A percentile compares a stretch with the other conserved stretches of the same genome.
These are phyloP conservation scores for Ogataea thermomethanolica DNA, from an alignment of 805 yeast genomes.

Conservation along the genomic window DNA sequence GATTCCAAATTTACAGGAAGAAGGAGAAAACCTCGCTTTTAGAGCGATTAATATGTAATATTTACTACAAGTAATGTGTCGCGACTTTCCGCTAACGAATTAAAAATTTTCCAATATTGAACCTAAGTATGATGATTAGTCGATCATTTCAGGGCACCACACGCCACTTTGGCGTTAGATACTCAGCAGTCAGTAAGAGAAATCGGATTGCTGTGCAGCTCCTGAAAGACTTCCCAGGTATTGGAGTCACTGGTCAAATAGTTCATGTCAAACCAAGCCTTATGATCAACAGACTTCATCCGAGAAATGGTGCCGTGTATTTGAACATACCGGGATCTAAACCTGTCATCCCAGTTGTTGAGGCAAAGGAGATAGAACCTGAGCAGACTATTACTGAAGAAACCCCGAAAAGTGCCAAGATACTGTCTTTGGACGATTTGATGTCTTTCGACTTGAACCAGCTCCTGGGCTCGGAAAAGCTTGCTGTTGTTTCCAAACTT, in stretches of 20 bases:
- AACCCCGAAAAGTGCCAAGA: constrained; percentile 1
- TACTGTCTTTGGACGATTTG: constrained; percentile 29
- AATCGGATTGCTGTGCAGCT: constrained; percentile 70
- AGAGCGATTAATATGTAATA: constrained; percentile 1
- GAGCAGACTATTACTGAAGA: constrained; percentile 5
- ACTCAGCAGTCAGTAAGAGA: constrained; percentile 47
- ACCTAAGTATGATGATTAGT: background rate
- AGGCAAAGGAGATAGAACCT: constrained; percentile 3
- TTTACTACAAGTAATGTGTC: constrained; percentile 6
- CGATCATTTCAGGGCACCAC: constrained; percentile 1
- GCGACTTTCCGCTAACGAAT: background rate
- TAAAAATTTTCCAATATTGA: constrained; percentile 2
- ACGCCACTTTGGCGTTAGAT: constrained; percentile 34
- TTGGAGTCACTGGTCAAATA: constrained; percentile 72
- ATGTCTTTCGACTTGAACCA: constrained; percentile 24
- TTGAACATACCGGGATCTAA: constrained; percentile 36
- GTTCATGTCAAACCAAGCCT: constrained; percentile 71
- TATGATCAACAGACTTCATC: constrained; percentile 78
- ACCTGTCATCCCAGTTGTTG: constrained; percentile 34
- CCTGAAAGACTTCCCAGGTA: constrained; percentile 58
- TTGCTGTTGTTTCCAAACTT: constrained; percentile 22
- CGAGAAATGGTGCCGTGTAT: constrained; percentile 71
- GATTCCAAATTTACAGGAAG: constrained; percentile 94
- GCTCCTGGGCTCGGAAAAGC: constrained; percentile 18
- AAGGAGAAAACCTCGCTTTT: constrained; percentile 66